Conservation (phyloP, 352 stramenopile genomes). For the Phytophthora litchii region DNA sequence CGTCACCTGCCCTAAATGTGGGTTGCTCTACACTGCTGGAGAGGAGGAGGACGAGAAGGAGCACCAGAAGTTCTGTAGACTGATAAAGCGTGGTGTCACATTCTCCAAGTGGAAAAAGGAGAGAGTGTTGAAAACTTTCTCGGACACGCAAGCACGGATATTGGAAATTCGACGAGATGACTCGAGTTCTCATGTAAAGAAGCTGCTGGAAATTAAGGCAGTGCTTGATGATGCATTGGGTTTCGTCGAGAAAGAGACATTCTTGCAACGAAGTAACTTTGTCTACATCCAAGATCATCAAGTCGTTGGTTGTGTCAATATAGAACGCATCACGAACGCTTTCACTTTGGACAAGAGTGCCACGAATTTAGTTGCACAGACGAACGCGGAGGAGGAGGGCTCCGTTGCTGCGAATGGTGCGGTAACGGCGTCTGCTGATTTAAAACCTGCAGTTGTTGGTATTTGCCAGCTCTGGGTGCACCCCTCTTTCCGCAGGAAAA, state of each 20-base stretch:
- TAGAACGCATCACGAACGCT: slow-evolving; percentile 54
- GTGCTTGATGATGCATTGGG: slow-evolving; percentile 77
- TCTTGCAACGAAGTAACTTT: slow-evolving; percentile 64
- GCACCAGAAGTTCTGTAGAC: slow-evolving; percentile 66
- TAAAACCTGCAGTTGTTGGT: slow-evolving; percentile 50
- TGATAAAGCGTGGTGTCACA: slow-evolving; percentile 45
- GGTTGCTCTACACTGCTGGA: slow-evolving; percentile 73
- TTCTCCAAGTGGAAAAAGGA: slow-evolving; percentile 78
- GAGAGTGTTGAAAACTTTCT: slow-evolving; percentile 50
- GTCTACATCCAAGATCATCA: slow-evolving; percentile 63
- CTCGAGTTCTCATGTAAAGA: slow-evolving; percentile 62
- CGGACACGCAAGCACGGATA: slow-evolving; percentile 50
- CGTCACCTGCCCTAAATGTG: slow-evolving; percentile 63
- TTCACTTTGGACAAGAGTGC: slow-evolving; percentile 39
- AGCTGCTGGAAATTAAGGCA: slow-evolving; percentile 73
- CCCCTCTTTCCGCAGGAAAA: slow-evolving; percentile 47
- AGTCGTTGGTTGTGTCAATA: slow-evolving; percentile 69
- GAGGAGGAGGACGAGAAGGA: slow-evolving; percentile 79
- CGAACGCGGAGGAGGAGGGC: slow-evolving; percentile 1
- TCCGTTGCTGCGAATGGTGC: slow-evolving; percentile 12
- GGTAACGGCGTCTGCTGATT: slow-evolving; percentile 21
- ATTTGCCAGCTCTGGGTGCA: slow-evolving; percentile 82
- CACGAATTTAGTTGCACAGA: slow-evolving; percentile 12
- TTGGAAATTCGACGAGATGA: slow-evolving; percentile 70
- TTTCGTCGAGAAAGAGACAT: slow-evolving; percentile 53